Base-by-base conservation (phyloP, 1,139 yeast genomes). In the Komagataea norvegica region DNA sequence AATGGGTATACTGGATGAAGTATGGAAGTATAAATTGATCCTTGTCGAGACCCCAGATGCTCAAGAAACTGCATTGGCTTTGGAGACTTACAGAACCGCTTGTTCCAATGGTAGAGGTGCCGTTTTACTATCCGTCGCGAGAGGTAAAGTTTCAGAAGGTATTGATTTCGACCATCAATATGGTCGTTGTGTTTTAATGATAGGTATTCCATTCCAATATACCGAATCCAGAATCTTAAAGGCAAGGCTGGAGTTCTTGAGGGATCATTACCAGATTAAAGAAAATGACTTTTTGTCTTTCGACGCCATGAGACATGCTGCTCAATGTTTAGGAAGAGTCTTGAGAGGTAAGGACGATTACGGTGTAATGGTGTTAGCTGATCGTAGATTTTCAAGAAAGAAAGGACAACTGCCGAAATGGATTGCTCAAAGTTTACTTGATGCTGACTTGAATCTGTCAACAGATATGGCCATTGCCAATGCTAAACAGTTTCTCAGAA, bases 221-320 rank as follows among this genome's bases (percentile, higher is more conserved):
- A 93, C 99, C 0, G 98, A 91, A 57, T 88, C 96, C 8, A 79
- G 98, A 56, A 91, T 91, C 45, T 69, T 91, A 49, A 93, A 91
- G 54, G 98, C 99, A 0, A 74, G 98, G 41, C 68, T 91, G 37
- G 98, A 93, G 59, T 91, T 91, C 55, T 64, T 91, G 60, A 72
- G 98, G 51, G 98, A 91, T 57, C 89, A 88, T 56, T 89, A 77
- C 56, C 94, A 87, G 52, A 91, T 91, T 38, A 72, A 87, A 46
- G 98, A 91, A 55, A 89, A 87, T 56, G 98, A 93, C 54, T 91
- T 91, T 56, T 62, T 91, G 31, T 88, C 97, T 17, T 91, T 91
- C 71, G 99, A 91, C 63, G 99, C 99, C 23, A 93, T 91, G 98
- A 77, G 99, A 57, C 99, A 91, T 66, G 99, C 98, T 3, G 98